Base-by-base conservation (phyloP, 1,284 basidiomycete genomes). In the Ustilago shanxiensis region DNA sequence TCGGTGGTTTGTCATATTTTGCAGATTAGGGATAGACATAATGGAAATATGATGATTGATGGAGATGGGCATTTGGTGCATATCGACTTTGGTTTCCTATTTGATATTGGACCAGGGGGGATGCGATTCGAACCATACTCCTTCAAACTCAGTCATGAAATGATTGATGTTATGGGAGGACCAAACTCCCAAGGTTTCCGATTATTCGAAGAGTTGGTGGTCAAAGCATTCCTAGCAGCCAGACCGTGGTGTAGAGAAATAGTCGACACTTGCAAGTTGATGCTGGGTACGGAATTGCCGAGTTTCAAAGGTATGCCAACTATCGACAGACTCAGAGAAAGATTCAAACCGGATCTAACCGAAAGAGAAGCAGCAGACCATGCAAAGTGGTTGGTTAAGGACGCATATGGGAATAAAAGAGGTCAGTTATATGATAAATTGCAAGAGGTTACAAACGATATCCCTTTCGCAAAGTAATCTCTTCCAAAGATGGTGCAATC, bases 1-100 rank as follows among this genome's bases (percentile, higher is more conserved):
- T 98, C 95, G 37, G 92, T 99, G n/a, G 94, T 95, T 13, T 99
- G 96, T 86, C 98, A 98, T 87, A 95, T 98, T 73, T 87, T 98
- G 44, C 96, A 99, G 87, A 95, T 98, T 87, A 96, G 97, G 87
- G 97, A 99, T 86, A 88, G 96, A 39, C 96, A 99, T 87, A 98
- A 98, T 84, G 96, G 96, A 22, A 99, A 99, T 86, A 98, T 98
- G 83, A 97, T 99, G 95, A 96, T 99, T 69, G 95, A 98, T 83
- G 94, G 93, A 8, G 93, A 95, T 71, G 96, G 96, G 0, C 95
- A 98, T 84, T 93, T 99, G 71, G 90, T 98, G 4, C 96, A 99
- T 85, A 91, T 98, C 77, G 95, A 99, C 87, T 99, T 99, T 84
- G 97, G 96, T 1, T 99, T 99, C 89, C 87, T 98, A 65, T 98